Percentiles rank a stretch among this genome's conserved stretches.
Conservation (phyloP, 2,329 filamentous ascomycete species). For the Elsinoe fawcettii region DNA sequence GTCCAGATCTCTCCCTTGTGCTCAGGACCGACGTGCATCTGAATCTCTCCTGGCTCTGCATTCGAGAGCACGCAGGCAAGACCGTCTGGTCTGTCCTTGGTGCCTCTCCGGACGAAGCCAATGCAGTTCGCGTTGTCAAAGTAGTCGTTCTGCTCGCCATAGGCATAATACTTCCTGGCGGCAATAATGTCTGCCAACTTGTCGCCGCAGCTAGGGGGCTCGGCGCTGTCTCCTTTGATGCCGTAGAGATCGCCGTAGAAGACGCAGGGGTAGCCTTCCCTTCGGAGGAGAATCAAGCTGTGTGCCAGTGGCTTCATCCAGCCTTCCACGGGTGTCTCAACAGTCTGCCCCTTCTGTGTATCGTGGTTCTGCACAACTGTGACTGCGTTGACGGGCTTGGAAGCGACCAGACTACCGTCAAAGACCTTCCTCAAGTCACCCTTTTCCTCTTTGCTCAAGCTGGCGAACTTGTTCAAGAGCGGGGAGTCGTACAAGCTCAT, state of each 20-base stretch:
- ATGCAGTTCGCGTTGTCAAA: slow-evolving; percentile 54
- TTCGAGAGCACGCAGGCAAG: slow-evolving; percentile 43
- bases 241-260: slow-evolving; percentile 67
- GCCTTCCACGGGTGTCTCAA: slow-evolving; percentile 54
- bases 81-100: slow-evolving; percentile 41
- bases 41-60: slow-evolving; percentile 34
- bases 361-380: slow-evolving; percentile 68
- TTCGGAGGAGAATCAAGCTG: slow-evolving; percentile 59
- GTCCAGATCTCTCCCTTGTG: slow-evolving; percentile 52
- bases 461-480: slow-evolving; percentile 59
- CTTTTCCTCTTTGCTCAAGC: slow-evolving; percentile 30
- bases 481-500: slow-evolving; percentile 54
- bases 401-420: slow-evolving; percentile 50
- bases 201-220: slow-evolving; percentile 37
- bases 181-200: slow-evolving; percentile 51
- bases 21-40: slow-evolving; percentile 53
- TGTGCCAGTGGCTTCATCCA: slow-evolving; percentile 68
- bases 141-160: slow-evolving; percentile 58
- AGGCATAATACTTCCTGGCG: slow-evolving; percentile 58
- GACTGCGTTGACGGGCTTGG: slow-evolving; percentile 50
- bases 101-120: slow-evolving; percentile 51
- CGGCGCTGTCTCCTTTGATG: slow-evolving; percentile 45
- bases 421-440: slow-evolving; percentile 49
- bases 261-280: slow-evolving; percentile 56
- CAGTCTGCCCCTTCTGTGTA: slow-evolving; percentile 55